phyloP scores from a whole-genome alignment of 2,329 filamentous ascomycete species.

The Teratosphaeria pseudoeucalypti region DNA sequence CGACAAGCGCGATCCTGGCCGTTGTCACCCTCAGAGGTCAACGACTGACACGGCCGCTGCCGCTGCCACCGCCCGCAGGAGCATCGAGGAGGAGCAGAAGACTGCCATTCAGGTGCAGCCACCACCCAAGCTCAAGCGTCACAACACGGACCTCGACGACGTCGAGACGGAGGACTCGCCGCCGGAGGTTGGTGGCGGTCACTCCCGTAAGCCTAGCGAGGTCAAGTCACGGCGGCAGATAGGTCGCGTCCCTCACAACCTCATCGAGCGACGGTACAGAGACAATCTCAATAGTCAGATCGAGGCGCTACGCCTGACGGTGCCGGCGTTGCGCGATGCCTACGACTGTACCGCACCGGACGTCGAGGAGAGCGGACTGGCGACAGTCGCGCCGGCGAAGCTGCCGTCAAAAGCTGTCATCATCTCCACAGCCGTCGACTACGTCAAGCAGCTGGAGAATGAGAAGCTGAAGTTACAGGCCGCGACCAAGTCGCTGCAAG shows the following conservation, averaged over 20 bases:
- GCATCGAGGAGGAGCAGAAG: not conserved
- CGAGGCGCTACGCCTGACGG: constrained; percentile 26
- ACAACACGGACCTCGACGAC: not conserved
- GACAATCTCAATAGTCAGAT: constrained; percentile 36
- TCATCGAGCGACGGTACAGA: constrained; percentile 36
- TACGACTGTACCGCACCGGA: constrained; percentile 1
- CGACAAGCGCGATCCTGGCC: not conserved
- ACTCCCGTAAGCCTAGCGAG: not conserved
- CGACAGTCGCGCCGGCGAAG: not conserved
- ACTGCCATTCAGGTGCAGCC: not conserved
- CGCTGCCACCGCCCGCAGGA: not conserved
- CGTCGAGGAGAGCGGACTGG: not conserved
- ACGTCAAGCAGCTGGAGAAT: constrained; percentile 35
- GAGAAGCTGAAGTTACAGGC: constrained; percentile 29
- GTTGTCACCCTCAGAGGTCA: not conserved
- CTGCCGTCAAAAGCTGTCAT: constrained; percentile 33
- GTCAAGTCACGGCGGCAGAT: not conserved
- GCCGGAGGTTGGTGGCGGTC: not conserved
- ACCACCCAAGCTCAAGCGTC: not conserved
- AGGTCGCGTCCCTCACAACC: constrained; percentile 25
- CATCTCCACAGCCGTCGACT: constrained; percentile 33
- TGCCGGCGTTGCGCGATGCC: constrained; percentile 1
- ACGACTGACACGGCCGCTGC: not conserved
- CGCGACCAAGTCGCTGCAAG: constrained; percentile 28
- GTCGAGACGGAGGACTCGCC: not conserved